A percentile compares a stretch with the other conserved stretches of the same genome.
Evolutionary conservation across 1,284 basidiomycete species (phyloP).

Genomic region (Heterobasidion annosum): DNA sequence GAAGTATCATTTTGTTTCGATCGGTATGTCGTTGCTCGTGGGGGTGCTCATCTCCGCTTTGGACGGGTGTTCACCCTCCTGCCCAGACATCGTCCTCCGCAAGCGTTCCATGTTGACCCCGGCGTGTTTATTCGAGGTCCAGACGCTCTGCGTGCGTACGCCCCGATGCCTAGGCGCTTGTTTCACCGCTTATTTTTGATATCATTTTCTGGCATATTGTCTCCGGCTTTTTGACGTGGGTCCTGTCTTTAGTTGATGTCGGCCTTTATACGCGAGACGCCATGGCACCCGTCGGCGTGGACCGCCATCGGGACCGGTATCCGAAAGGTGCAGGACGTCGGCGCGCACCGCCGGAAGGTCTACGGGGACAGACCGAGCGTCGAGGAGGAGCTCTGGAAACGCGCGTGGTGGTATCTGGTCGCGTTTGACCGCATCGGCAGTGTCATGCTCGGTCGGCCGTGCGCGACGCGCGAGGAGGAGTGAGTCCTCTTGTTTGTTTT

Average conservation of each 20-base stretch:
- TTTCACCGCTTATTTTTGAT: neutral
- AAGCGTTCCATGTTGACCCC: slow-evolving; percentile 14
- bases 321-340: slow-evolving; percentile 35
- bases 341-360: slow-evolving; percentile 30
- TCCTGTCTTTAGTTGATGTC: slow-evolving; percentile 16
- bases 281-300: slow-evolving; percentile 24
- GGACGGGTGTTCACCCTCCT: neutral
- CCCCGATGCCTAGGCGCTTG: neutral
- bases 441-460: slow-evolving; percentile 62
- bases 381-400: slow-evolving; percentile 43
- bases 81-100: slow-evolving; percentile 13
- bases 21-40: slow-evolving; percentile 3
- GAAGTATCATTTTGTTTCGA: slow-evolving; percentile 9
- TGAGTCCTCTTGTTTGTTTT: slow-evolving; percentile 23
- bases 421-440: slow-evolving; percentile 57
- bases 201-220: neutral
- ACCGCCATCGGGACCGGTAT: slow-evolving; percentile 33
- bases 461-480: slow-evolving; percentile 74
- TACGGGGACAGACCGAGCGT: slow-evolving; percentile 20
- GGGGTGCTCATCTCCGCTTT: neutral
- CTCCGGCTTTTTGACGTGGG: slow-evolving; percentile 9
- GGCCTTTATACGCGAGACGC: slow-evolving; percentile 11
- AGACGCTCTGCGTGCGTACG: slow-evolving; percentile 19
- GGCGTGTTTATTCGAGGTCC: slow-evolving; percentile 22
- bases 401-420: slow-evolving; percentile 45